These are phyloP conservation scores for Iberis pinnata DNA, from an alignment of 345 rosid species.

Conservation along the genomic window DNA sequence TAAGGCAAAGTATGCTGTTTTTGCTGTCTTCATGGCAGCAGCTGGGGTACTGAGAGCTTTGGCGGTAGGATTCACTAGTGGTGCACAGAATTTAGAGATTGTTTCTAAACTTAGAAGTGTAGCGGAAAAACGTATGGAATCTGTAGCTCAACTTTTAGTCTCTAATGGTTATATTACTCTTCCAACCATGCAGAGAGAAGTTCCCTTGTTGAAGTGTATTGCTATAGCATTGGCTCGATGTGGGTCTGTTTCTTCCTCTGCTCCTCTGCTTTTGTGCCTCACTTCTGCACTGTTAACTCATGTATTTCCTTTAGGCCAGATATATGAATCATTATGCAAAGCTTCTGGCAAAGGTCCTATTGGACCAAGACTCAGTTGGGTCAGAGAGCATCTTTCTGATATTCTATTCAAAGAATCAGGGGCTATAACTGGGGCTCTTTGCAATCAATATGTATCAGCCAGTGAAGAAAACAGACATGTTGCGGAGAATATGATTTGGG, in stretches of 20 bases:
- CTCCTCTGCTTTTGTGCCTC: conserved; percentile 50
- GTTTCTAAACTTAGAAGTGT: conserved; percentile 41
- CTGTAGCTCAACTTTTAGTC: conserved; percentile 40
- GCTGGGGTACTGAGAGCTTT: conserved; percentile 74
- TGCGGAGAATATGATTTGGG: conserved; percentile 72
- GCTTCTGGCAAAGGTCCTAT: conserved; percentile 22
- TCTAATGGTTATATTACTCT: conserved; percentile 31
- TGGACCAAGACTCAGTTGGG: conserved; percentile 30
- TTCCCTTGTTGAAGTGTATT: conserved; percentile 50
- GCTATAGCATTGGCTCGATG: conserved; percentile 75
- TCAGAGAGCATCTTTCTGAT: conserved; percentile 50
- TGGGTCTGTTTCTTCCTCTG: conserved; percentile 48
- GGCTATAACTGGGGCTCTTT: conserved; percentile 58
- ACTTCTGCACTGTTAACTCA: conserved; percentile 62
- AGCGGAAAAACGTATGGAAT: conserved; percentile 51
- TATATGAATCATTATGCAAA: conserved; percentile 42
- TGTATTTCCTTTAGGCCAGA: conserved; percentile 53
- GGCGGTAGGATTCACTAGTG: conserved; percentile 32
- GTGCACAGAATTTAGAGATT: conserved; percentile 33
- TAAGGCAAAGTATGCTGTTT: conserved; percentile 37
- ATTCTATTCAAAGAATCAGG: conserved; percentile 76
- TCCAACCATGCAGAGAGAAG: conserved; percentile 23
- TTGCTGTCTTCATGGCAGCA: conserved; percentile 58
- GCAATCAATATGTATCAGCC: conserved; percentile 62
- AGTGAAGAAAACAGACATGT: conserved; percentile 49